Base-by-base conservation (phyloP, 495 filamentous ascomycete genomes). In the Viridothelium virens region DNA sequence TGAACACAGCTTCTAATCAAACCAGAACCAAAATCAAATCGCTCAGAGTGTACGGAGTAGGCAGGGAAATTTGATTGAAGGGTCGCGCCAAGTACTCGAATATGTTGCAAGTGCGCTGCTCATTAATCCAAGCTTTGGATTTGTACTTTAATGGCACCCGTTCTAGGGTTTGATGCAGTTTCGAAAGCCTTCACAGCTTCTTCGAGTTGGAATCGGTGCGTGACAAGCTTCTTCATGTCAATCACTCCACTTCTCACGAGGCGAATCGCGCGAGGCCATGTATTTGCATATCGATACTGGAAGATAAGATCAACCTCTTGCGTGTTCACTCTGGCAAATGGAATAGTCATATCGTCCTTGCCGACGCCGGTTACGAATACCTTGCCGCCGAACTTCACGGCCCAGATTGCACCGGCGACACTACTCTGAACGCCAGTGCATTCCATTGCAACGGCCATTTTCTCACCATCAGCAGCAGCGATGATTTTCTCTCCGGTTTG, bases 281-380 rank as follows among this genome's bases (percentile, higher is more conserved):
- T 96, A 80, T 96, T 97, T 79, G 81, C 83, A 80, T 96, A 96
- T 64, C 93, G 85, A 79, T 97, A 96, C 81, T 96, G 93, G 78
- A 96, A 95, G 79, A 92, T 89, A 65, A 97, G 78, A 75, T 96
- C 93, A 71, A 97, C 87, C 79, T 97, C 93, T 72, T 90, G 84
- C 14, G 91, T 93, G 72, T 88, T 92, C 38, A 90, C 81, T 69
- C 91, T 82, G 91, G 96, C 96, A 78, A 96, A 97, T 46, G 92
- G 92, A 68, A 96, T 88, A 73, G 85, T 89, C 82, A 96, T 92
- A 84, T 96, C 91, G 72, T 91, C 91, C 86, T 89, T 94, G 68
- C 92, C 92, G 2, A 96, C 92, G 36, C 92, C 92, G 69, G 94
- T 91, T 56, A 96, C 86, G 72, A 96, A 96, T 41, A 97, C 92